Evolutionary conservation across 139 green algal genomes (phyloP).

Genomic region (Tetradesmus lagerheimii): DNA sequence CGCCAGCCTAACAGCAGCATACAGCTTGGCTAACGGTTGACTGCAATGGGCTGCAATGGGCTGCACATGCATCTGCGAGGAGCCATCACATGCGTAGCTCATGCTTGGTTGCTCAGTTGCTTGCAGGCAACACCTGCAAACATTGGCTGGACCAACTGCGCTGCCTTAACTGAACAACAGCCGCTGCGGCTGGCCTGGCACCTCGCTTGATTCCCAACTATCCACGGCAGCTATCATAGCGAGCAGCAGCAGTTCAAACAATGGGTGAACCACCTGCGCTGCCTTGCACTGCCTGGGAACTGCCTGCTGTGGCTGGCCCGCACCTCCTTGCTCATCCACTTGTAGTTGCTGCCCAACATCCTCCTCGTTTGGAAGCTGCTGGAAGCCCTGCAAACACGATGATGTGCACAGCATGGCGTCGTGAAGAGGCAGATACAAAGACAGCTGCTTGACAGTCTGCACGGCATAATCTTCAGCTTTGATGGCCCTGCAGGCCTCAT

Average conservation of each 20-base stretch:
- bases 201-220: too few relatives aligned
- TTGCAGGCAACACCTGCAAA: not conserved
- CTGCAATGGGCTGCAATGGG: too few relatives aligned
- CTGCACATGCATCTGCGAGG: too few relatives aligned
- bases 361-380: not conserved
- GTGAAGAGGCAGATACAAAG: not conserved
- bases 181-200: too few relatives aligned
- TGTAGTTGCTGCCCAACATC: conserved; percentile 53
- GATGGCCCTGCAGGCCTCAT: too few relatives aligned
- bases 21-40: not conserved
- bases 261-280: too few relatives aligned
- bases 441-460: too few relatives aligned
- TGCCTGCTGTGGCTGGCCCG: not conserved
- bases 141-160: not conserved
- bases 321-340: conserved; percentile 44
- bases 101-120: not conserved
- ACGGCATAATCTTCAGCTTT: too few relatives aligned
- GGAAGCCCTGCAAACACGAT: conserved; percentile 17
- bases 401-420: not conserved
- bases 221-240: too few relatives aligned
- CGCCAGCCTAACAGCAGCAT: not conserved
- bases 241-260: too few relatives aligned
- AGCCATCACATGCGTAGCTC: too few relatives aligned
- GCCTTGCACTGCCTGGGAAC: too few relatives aligned
- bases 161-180: not conserved